Evolutionary conservation across 2,329 filamentous ascomycete species (phyloP), one percentile per base, ranked within the genome.

Genomic region (Fusarium pininemorale): DNA sequence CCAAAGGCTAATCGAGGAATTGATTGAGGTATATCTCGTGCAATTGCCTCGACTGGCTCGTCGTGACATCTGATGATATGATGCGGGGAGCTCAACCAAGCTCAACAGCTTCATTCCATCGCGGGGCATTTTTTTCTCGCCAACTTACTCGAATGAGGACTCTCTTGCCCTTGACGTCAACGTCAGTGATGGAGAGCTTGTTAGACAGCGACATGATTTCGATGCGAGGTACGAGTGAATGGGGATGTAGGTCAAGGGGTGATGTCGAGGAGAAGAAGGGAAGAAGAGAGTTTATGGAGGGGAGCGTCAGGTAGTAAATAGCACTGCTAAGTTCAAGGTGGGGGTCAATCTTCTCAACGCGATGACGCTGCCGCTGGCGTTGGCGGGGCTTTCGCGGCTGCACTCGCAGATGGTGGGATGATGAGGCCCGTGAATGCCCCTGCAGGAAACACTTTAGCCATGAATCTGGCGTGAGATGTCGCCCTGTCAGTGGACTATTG

Each of bases 91-190:
- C 63, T 54, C 61, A 67, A 64, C 41, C 60, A 69, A 69, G 64
- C 64, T 55, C 41, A 61, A 70, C 66, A 48, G 42, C 45, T 58
- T 41, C 66, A 68, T 42, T 50, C 44, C 39, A 79, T 79, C 74
- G 80, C 77, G 81, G 81, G 81, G 81, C 75, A 78, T 56, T 42
- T 42, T 18, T 30, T 38, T 16, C 37, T 39, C 22, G n/a, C 18
- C 28, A 6, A 70, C 93, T 85, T 90, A 97, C 96, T 82, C 96
- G 93, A 84, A 99, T 98, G 81, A 99, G 90, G 85, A 98, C 96
- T 81, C 95, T 92, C 92, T 99, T 99, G 90, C 90, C 96, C 91
- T 98, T 97, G 86, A 99, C 90, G 86, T 99, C 95, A 81, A 97
- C 92, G 83, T 99, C 96, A 77, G 91, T 94, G 86, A 99, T 98